These are phyloP conservation scores for Tolypocladium ovalisporum DNA, from an alignment of 2,329 filamentous ascomycete species.

Conservation along the genomic window DNA sequence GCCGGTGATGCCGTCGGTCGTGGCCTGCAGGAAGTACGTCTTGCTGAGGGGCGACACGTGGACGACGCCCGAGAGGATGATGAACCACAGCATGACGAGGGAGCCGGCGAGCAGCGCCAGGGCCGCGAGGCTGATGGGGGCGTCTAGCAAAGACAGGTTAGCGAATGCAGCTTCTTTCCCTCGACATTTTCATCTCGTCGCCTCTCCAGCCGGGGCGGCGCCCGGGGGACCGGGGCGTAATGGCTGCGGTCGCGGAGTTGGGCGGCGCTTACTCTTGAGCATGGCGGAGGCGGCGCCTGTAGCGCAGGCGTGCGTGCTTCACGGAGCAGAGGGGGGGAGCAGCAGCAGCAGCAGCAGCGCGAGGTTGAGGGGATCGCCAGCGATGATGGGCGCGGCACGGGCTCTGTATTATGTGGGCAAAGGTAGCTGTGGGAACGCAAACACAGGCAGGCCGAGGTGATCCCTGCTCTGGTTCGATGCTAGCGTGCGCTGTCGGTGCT, in stretches of 20 bases:
- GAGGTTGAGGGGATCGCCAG: background rate
- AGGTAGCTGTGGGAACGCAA: background rate
- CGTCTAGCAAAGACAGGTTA: constrained; percentile 18
- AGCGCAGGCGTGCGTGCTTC: background rate
- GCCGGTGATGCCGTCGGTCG: constrained; percentile 61
- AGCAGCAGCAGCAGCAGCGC: too few species aligned
- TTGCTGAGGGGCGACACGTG: constrained; percentile 48
- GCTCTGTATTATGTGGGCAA: background rate
- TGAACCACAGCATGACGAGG: constrained; percentile 45
- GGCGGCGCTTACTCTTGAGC: background rate
- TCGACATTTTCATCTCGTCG: too few species aligned
- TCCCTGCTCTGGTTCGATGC: background rate
- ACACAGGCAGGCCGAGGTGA: background rate
- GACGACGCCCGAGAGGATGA: constrained; percentile 45
- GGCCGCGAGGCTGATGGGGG: constrained; percentile 28
- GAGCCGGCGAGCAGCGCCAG: constrained; percentile 39
- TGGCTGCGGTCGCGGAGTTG: background rate
- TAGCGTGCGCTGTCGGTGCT: background rate
- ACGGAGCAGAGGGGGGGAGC: too few species aligned
- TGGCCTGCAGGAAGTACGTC: constrained; percentile 78
- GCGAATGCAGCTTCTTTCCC: background rate
- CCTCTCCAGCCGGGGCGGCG: background rate
- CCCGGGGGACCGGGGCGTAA: background rate
- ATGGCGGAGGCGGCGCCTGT: background rate
- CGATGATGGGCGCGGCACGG: background rate